Base-by-base conservation (phyloP, 176 grass and related monocot genomes). In the Chrysopogon serrulatus region DNA sequence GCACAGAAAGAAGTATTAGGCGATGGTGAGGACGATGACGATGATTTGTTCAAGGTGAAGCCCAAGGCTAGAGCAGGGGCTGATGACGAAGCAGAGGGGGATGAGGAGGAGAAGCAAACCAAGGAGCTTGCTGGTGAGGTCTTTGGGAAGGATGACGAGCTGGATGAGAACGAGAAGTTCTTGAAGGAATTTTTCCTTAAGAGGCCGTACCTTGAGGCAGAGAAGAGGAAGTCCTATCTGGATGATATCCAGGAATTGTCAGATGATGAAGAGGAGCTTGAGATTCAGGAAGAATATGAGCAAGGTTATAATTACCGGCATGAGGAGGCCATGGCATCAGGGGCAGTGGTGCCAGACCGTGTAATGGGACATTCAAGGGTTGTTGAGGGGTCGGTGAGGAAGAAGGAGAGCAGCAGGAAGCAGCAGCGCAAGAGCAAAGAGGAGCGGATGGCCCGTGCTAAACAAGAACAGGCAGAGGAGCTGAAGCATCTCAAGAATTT, bases 401-500 rank as follows among this genome's bases (percentile, higher is more conserved):
- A 99, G 86, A 96, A 99, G 78, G 87, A 92, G 24, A 99, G 45
- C 86, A 96, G 89, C 84, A 87, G 93, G 63, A 94, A 99, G 85
- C 65, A 86, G 53, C 91, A 99, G 74, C 75, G 96, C 36, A 99
- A 94, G 86, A 99, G 87, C 76, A 99, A 99, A 68, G 90, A 96
- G 89, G 91, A 99, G 82, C 81, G 93, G 57, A 90, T 88, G 63
- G 89, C 86, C 19, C 89, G 49, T 37, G 84, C 77, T 17, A 94
- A 92, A 86, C 78, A 85, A 36, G 88, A 94, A 74, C 92, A 87
- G 74, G 86, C 83, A 7, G 90, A 99, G 56, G 93, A 99, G 87
- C 76, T 99, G 35, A 94, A 99, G 84, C 97, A 92, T 53, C 82
- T 99, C 48, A 99, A 96, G 78, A 99, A 99, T 78, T 57, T 99